Conservation (phyloP, 2,329 filamentous ascomycete species). For the Cytospora chrysosperma region DNA sequence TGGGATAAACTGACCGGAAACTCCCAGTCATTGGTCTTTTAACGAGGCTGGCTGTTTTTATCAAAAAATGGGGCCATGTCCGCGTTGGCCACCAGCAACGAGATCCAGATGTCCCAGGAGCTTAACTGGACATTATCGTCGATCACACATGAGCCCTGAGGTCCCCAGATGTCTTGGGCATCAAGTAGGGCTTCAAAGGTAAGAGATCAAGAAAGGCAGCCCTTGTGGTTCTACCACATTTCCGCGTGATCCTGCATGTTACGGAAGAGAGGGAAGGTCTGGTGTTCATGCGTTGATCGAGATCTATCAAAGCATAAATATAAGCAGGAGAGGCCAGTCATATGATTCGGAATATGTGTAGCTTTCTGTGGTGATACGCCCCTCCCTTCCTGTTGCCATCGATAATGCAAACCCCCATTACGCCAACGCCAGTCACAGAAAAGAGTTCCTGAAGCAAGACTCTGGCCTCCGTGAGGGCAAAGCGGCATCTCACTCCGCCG, state of each 20-base stretch:
- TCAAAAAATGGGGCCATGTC: too few relatives aligned
- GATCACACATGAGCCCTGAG: neutral
- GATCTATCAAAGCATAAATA: neutral
- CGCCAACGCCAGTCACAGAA: slow-evolving; percentile 21
- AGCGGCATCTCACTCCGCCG: neutral
- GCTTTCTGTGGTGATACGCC: slow-evolving; percentile 1
- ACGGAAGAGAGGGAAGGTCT: neutral
- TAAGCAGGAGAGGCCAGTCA: neutral
- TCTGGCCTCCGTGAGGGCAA: neutral
- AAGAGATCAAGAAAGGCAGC: neutral
- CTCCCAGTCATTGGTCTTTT: too few relatives aligned
- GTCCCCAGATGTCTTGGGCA: too few relatives aligned
- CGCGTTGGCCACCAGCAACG: too few relatives aligned
- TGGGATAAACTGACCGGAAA: too few relatives aligned
- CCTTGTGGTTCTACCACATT: neutral
- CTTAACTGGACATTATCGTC: too few relatives aligned
- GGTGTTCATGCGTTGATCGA: neutral
- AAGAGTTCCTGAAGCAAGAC: slow-evolving; percentile 1
- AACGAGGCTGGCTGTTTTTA: too few relatives aligned
- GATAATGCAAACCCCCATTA: slow-evolving; percentile 19
- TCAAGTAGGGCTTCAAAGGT: neutral
- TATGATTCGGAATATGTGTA: slow-evolving; percentile 18
- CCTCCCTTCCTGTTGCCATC: slow-evolving; percentile 4
- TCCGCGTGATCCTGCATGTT: neutral
- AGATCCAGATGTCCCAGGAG: too few relatives aligned